These are phyloP conservation scores for Karstenula rhodostoma DNA, from an alignment of 2,329 filamentous ascomycete species.

Conservation along the genomic window DNA sequence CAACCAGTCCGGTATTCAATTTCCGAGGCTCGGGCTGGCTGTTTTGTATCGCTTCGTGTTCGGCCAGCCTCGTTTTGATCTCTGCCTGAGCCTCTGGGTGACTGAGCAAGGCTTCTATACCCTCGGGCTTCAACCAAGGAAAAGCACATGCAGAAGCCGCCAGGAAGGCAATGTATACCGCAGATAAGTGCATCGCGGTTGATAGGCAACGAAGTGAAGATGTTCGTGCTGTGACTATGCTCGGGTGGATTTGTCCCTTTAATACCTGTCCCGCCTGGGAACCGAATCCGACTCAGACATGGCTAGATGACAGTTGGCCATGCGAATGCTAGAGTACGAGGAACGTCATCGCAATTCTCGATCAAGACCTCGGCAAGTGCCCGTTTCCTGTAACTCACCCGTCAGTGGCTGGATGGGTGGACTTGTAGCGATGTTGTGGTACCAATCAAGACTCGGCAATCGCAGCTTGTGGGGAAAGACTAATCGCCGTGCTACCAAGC, in stretches of 20 bases:
- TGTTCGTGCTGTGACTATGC: background rate
- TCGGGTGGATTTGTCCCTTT: background rate
- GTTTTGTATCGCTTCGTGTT: conserved; percentile 10
- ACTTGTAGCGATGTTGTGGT: background rate
- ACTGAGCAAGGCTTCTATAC: conserved; percentile 25
- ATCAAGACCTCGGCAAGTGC: background rate
- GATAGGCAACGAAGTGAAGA: background rate
- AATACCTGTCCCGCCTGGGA: background rate
- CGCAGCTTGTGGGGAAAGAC: background rate
- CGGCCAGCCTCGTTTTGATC: conserved; percentile 18
- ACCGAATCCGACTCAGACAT: background rate
- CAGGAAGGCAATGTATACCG: conserved; percentile 14
- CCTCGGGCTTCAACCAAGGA: conserved; percentile 27
- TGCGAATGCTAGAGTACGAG: background rate
- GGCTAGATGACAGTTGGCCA: background rate
- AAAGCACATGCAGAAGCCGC: conserved; percentile 23
- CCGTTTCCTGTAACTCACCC: background rate
- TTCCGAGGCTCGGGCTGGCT: conserved; percentile 13
- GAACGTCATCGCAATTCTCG: background rate
- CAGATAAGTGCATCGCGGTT: conserved; percentile 18
- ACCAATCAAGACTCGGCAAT: background rate
- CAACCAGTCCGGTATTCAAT: conserved; percentile 18
- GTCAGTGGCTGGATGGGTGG: background rate
- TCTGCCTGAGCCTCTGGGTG: conserved; percentile 26
- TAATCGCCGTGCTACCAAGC: background rate